Evolutionary conservation across 768 basidiomycete species (phyloP), one percentile per base, ranked within the genome.

Genomic region (Auriscalpium orientale): DNA sequence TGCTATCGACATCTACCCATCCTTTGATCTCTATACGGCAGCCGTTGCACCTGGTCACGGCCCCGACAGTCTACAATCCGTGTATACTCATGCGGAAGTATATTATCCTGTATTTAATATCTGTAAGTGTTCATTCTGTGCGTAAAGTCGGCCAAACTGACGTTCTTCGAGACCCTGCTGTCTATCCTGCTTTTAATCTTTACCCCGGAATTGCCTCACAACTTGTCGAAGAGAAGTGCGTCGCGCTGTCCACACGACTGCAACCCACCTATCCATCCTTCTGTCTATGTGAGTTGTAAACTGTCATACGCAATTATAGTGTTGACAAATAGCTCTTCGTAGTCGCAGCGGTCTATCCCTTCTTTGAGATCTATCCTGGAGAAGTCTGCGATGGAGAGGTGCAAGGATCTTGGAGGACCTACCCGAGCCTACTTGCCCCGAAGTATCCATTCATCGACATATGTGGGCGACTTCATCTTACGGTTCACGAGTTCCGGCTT

Each of bases 111-210:
- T 22, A 34, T 54, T 51, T 28, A 40, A 49, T 35, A 51, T 53
- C 54, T 21, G 43, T 52, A 16, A 48, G 46, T 28, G 28, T 28
- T 28, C 36, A 22, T 51, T 21, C 21, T 36, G 13, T 4, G 33
- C 35, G 38, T 33, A 12, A 36, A 37, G 8, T 21, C 45, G 43
- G 28, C 28, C 4, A 28, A 28, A 28, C 15, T 43, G 20, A 21
- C 43, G 20, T 22, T 45, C 54, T 18, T 37, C 4, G 49, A 78
- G 77, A 78, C 66, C 73, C 75, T 18, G 61, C 72, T 15, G 68
- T 72, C 34, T 74, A 74, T 58, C 66, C 69, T 8, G 36, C 58
- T 15, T 66, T 69, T 48, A 64, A 68, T 44, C 52, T 70, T 15
- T 71, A 70, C 53, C 68, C 69, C 7, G 20, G 64, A 11, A 51